A percentile compares a stretch with the other conserved stretches of the same genome.
phyloP scores from a whole-genome alignment of 768 basidiomycete genomes.

The Mycena floridula region DNA sequence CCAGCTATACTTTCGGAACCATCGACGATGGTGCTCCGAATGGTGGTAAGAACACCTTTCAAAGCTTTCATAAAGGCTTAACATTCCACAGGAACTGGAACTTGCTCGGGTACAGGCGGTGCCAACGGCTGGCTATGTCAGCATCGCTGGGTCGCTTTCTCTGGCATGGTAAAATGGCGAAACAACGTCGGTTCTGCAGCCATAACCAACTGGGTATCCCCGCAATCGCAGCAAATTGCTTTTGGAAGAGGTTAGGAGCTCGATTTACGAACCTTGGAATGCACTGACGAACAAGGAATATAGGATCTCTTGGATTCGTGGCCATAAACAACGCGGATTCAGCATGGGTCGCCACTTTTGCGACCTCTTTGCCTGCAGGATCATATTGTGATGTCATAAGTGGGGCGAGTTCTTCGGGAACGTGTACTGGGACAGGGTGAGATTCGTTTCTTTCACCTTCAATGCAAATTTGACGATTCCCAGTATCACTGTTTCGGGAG shows the following conservation, averaged over 20 bases:
- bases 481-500: conserved; percentile 45
- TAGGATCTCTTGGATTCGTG: conserved; percentile 53
- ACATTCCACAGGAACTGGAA: conserved; percentile 34
- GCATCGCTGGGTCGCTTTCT: conserved; percentile 51
- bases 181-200: conserved; percentile 48
- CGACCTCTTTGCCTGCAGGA: conserved; percentile 51
- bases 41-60: conserved; percentile 28
- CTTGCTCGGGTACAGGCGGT: conserved; percentile 45
- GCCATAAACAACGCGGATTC: conserved; percentile 62
- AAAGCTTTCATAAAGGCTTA: background rate
- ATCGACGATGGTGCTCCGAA: conserved; percentile 58
- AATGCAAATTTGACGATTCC: background rate
- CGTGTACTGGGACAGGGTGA: conserved; percentile 48
- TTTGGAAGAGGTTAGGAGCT: conserved; percentile 50
- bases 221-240: conserved; percentile 53
- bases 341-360: conserved; percentile 49
- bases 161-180: conserved; percentile 61
- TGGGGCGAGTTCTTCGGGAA: conserved; percentile 31
- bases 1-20: conserved; percentile 47
- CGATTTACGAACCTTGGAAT: background rate
- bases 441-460: conserved; percentile 11
- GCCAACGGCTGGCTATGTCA: conserved; percentile 63
- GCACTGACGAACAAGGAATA: background rate
- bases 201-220: conserved; percentile 53
- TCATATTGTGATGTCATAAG: conserved; percentile 61